Evolutionary conservation across 306 rosid genomes (phyloP), one percentile per base, ranked within the genome.

Genomic region (Mucuna pruriens): DNA sequence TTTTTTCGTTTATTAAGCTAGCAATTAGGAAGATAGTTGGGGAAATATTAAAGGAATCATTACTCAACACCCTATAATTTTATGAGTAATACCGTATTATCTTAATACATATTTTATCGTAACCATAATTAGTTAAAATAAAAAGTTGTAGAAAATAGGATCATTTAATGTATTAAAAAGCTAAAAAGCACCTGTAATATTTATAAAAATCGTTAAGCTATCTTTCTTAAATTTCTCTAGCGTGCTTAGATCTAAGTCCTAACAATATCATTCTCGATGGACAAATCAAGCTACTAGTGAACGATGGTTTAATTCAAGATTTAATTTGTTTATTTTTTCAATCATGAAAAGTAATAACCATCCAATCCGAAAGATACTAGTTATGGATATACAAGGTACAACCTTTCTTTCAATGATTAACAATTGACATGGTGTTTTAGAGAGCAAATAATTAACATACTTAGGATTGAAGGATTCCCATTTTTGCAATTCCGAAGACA

Each of bases 381-480:
- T 16, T 19, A 60, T 34, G 76, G 25, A 80, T 54, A 44, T n/a
- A 78, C 42, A 65, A 57, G 74, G 11, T 26, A 23, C 11, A 46
- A 38, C 67, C 26, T 39, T 39, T 9, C 8, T 75, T 54, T 42
- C 13, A 51, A 68, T 40, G 33, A 20, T 29, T 22, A 68, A 62
- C 52, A 9, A 74, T 64, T 36, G 34, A 45, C 49, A 54, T 7
- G 19, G 9, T 66, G 79, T 16, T 61, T 45, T 77, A 26, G 77
- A 70, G 8, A 73, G 38, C 81, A 82, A 82, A 85, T 81, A 5
- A 81, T 55, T 45, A 66, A 8, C 7, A 29, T 20, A 0, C 54
- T 55, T 46, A 42, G 29, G 17, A 38, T 46, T 1, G 44, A 79
- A 73, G 76, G 45, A 61, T 26, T 51, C 63, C 51, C 20, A 7